Conservation (phyloP, 1,139 yeast genomes). For the Lodderomyces orthopsilosis region DNA sequence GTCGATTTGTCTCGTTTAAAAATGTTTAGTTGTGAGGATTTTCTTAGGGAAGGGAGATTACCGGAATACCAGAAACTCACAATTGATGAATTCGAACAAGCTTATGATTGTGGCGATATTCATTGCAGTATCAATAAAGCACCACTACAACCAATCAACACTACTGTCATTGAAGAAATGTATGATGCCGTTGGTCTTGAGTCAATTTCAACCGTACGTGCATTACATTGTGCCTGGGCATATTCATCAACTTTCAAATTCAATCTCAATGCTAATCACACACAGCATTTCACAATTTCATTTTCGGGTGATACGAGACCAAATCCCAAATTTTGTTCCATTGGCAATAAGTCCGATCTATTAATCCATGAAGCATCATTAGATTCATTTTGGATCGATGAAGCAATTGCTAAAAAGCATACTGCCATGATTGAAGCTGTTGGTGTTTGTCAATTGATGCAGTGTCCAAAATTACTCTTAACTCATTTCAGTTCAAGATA, state of each 20-base stretch:
- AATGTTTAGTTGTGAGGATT: slow-evolving; percentile 69
- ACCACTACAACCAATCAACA: slow-evolving; percentile 18
- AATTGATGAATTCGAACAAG: slow-evolving; percentile 33
- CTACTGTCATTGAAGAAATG: slow-evolving; percentile 17
- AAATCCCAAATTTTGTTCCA: slow-evolving; percentile 51
- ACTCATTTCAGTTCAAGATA: slow-evolving; percentile 95
- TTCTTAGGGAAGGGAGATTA: slow-evolving; percentile 25
- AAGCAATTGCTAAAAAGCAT: slow-evolving; percentile 80
- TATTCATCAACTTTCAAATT: slow-evolving; percentile 68
- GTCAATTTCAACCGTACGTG: slow-evolving; percentile 60
- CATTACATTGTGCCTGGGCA: slow-evolving; percentile 82
- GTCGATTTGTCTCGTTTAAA: slow-evolving; percentile 43
- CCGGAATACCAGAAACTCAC: slow-evolving; percentile 27
- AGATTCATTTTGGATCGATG: slow-evolving; percentile 75
- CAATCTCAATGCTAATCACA: slow-evolving; percentile 22
- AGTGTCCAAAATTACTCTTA: slow-evolving; percentile 64
- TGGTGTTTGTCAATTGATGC: slow-evolving; percentile 65
- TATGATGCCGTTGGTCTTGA: slow-evolving; percentile 27
- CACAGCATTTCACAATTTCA: slow-evolving; percentile 59
- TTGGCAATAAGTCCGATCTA: slow-evolving; percentile 71
- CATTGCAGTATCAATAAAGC: slow-evolving; percentile 20
- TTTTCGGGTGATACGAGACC: slow-evolving; percentile 98
- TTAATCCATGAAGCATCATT: slow-evolving; percentile 92
- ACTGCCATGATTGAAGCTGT: slow-evolving; percentile 92
- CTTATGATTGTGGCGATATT: slow-evolving; percentile 23